Evolutionary conservation across 176 grass and related monocot species (phyloP).

Genomic region (Oryza rufipogon): DNA sequence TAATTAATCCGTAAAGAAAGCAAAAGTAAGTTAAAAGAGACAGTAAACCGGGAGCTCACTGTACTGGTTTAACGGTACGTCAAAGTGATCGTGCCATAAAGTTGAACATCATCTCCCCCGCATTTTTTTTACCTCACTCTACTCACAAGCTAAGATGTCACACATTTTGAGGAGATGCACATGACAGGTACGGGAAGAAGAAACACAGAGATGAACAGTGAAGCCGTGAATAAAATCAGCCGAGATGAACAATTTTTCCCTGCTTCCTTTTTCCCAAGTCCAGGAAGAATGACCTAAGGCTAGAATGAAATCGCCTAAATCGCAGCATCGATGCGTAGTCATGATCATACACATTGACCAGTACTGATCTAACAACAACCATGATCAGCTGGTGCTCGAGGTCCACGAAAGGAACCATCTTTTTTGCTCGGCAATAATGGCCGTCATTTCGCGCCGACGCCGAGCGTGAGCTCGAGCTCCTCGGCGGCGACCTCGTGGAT

Average conservation of each 20-base stretch:
- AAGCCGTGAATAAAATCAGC: constrained; percentile 11
- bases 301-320: constrained; percentile 30
- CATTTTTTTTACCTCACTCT: constrained; percentile 39
- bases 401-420: constrained; percentile 4
- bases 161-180: constrained; percentile 41
- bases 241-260: constrained; percentile 18
- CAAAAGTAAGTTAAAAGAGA: neutral
- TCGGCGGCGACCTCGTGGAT: constrained; percentile 95
- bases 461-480: constrained; percentile 89
- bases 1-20: constrained; percentile 16
- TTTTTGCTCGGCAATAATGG: neutral
- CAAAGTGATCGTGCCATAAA: constrained; percentile 31
- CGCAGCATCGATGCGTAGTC: constrained; percentile 2
- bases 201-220: constrained; percentile 7
- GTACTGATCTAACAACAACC: constrained; percentile 25
- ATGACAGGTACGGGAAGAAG: constrained; percentile 9
- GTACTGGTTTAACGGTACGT: constrained; percentile 1
- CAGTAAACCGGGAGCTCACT: neutral
- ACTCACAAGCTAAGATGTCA: constrained; percentile 27
- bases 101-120: neutral
- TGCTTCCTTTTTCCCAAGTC: constrained; percentile 7
- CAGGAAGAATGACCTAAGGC: constrained; percentile 18
- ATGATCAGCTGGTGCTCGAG: constrained; percentile 23
- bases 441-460: constrained; percentile 56
- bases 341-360: neutral